These are phyloP conservation scores for Lecanoromycetidae sp. DNA, from an alignment of 2,329 filamentous ascomycete species.

Conservation along the genomic window DNA sequence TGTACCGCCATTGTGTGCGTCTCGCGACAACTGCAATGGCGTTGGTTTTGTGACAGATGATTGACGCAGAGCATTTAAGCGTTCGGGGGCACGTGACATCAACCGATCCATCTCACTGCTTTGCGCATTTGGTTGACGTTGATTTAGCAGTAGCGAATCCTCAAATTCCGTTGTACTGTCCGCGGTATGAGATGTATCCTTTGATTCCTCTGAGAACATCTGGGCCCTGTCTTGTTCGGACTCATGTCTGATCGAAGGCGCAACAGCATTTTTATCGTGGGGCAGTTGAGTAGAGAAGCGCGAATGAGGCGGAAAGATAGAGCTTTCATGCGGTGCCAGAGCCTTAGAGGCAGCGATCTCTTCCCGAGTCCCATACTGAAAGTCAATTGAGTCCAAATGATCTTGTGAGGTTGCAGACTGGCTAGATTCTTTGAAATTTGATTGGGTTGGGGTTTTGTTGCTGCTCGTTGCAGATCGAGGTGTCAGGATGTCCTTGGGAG, in stretches of 20 bases:
- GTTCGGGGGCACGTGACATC: background rate
- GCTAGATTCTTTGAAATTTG: slow-evolving; percentile 6
- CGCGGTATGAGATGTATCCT: slow-evolving; percentile 3
- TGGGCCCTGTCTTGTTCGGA: background rate
- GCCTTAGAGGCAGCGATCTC: background rate
- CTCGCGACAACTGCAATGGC: background rate
- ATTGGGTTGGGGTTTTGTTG: slow-evolving; percentile 16
- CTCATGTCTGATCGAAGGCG: background rate
- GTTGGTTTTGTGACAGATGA: background rate
- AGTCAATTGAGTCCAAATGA: no score
- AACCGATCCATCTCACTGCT: background rate
- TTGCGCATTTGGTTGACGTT: background rate
- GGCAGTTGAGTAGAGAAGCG: background rate
- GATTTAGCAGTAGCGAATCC: background rate
- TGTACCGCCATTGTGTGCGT: no score
- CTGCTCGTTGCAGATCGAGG: slow-evolving; percentile 11
- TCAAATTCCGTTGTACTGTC: background rate
- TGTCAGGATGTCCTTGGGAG: slow-evolving; percentile 10
- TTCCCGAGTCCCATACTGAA: background rate
- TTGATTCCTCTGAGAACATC: slow-evolving; percentile 1
- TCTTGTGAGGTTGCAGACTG: background rate
- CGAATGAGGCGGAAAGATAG: background rate
- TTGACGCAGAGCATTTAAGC: background rate
- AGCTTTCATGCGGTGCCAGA: background rate
- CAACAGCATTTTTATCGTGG: background rate